Evolutionary conservation across 805 yeast genomes (phyloP).

Genomic region (Schwanniomyces vanrijiae): DNA sequence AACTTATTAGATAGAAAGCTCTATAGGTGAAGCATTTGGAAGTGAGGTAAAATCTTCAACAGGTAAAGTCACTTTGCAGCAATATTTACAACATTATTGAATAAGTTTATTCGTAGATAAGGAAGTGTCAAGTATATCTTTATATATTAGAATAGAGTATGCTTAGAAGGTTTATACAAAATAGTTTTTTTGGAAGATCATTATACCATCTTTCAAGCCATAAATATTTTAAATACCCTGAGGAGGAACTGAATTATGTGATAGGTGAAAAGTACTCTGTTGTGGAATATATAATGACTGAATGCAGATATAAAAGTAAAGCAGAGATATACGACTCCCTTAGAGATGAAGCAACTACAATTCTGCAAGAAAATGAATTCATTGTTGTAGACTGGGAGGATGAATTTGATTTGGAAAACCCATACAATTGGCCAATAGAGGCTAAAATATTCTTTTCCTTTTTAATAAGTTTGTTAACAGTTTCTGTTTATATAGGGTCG

Average conservation of each 20-base stretch:
- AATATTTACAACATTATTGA: no score
- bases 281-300: no score
- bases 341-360: no score
- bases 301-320: no score
- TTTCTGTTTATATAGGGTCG: conserved; percentile 51
- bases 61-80: no score
- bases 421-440: conserved; percentile 48
- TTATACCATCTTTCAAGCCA: conserved; percentile 26
- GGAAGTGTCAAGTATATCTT: no score
- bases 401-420: conserved; percentile 49
- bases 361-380: not conserved
- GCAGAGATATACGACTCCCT: no score
- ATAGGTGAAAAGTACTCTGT: conserved; percentile 21
- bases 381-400: conserved; percentile 21
- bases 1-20: no score
- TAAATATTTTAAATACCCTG: conserved; percentile 16
- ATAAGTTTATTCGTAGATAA: no score
- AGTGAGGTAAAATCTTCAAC: no score
- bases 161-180: conserved; percentile 22
- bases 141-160: not conserved
- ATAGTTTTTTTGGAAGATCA: conserved; percentile 30
- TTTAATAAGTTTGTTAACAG: conserved; percentile 41
- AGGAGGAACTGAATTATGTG: conserved; percentile 20
- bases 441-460: conserved; percentile 34
- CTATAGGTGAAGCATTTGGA: no score